These are phyloP conservation scores for Roridomyces roridus DNA, from an alignment of 768 basidiomycete species.

Conservation along the genomic window DNA sequence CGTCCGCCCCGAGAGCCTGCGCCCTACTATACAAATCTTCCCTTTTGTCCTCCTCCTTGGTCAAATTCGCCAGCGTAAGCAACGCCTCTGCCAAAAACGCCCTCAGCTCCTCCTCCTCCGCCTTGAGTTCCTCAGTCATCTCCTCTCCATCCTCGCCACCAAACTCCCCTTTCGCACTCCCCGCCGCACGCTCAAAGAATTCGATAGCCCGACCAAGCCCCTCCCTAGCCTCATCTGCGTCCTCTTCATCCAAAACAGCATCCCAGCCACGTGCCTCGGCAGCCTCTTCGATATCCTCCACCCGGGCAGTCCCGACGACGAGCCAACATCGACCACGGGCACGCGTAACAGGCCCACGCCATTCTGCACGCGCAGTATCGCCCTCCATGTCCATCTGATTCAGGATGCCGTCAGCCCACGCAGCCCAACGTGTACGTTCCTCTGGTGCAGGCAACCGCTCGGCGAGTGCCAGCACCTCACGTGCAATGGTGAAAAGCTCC, in stretches of 20 bases:
- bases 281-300: conserved; percentile 58
- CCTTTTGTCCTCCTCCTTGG: conserved; percentile 49
- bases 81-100: conserved; percentile 59
- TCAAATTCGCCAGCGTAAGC: conserved; percentile 64
- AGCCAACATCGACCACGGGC: conserved; percentile 63
- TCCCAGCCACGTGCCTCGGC: conserved; percentile 51
- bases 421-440: conserved; percentile 62
- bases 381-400: conserved; percentile 70
- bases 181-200: conserved; percentile 49
- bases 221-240: conserved; percentile 63
- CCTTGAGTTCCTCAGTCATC: conserved; percentile 23
- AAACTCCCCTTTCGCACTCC: conserved; percentile 28
- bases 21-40: conserved; percentile 61
- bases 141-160: conserved; percentile 24
- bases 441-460: conserved; percentile 55
- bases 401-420: conserved; percentile 66
- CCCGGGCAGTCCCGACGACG: conserved; percentile 57
- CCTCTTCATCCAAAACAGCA: conserved; percentile 46
- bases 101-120: conserved; percentile 33
- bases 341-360: conserved; percentile 50
- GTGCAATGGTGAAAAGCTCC: conserved; percentile 67
- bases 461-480: conserved; percentile 63
- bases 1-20: conserved; percentile 51
- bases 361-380: conserved; percentile 48
- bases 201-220: conserved; percentile 51